Evolutionary conservation across 441 rosid genomes (phyloP), one percentile per base, ranked within the genome.

Genomic region (Brassica hybrid): DNA sequence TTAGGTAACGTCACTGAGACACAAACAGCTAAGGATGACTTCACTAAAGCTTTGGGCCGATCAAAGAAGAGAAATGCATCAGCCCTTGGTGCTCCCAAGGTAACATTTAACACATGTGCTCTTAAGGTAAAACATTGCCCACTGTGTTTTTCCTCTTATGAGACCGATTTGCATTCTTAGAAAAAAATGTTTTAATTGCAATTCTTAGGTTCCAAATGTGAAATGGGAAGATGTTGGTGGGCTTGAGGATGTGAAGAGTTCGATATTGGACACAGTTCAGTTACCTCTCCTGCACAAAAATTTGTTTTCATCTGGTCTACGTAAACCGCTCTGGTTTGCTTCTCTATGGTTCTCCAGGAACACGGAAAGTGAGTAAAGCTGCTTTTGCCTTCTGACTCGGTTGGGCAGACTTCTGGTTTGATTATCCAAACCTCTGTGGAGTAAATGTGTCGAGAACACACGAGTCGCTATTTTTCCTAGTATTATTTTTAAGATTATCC

Each of bases 221-320:
- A 93, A 90, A 81, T 95, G 99, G 99, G 98, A 95, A 78, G 99
- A 95, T 85, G 98, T 95, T 48, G 99, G 99, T 60, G 98, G 99
- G 64, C 96, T 95, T 38, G 99, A 93, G 85, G 98, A 93, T 71
- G 99, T 93, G 76, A 93, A 95, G 85, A 86, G 86, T 73, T 91
- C 98, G 68, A 93, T 93, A 80, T 77, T 95, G 80, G 99, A 95
- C 83, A 95, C 99, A 65, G 98, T 93, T 83, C 99, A 93, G 90
- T 81, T 95, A 82, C 99, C 99, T 75, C 90, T 93, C 67, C 83
- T 95, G 84, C 99, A 95, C 79, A 95, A 91, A 88, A 95, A 91
- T 86, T 85, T 95, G 50, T 95, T 95, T 85, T 93, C 99, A 43
- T 90, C 96, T 60, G 98, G 99, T 52, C 79, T 95, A 81, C 98